These are phyloP conservation scores for Pontederia paniculata DNA, from an alignment of 176 grass and related monocot genomes.

Conservation along the genomic window DNA sequence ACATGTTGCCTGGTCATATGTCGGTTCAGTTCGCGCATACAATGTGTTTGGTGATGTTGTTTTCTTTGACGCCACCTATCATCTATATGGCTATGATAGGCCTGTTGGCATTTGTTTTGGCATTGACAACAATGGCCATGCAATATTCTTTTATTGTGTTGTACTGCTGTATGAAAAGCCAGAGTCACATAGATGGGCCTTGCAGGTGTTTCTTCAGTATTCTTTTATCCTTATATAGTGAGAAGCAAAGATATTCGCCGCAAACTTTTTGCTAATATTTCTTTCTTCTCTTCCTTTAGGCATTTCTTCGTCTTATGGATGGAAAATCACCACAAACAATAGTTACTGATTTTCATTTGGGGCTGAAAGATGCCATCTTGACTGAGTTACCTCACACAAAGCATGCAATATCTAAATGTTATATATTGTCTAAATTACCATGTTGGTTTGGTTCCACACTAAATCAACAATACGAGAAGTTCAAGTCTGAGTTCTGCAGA, in stretches of 20 bases:
- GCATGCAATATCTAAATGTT: slow-evolving; percentile 34
- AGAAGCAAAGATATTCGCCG: background rate
- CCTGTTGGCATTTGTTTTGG: slow-evolving; percentile 40
- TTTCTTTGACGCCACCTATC: slow-evolving; percentile 36
- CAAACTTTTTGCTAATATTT: background rate
- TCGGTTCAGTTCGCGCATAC: slow-evolving; percentile 28
- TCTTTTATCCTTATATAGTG: background rate
- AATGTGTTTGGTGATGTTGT: slow-evolving; percentile 41
- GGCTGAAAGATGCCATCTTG: slow-evolving; percentile 36
- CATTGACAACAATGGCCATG: slow-evolving; percentile 35
- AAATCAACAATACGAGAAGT: slow-evolving; percentile 29
- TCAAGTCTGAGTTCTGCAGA: slow-evolving; percentile 27
- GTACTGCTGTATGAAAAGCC: slow-evolving; percentile 31
- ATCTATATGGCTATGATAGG: slow-evolving; percentile 34
- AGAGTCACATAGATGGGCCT: slow-evolving; percentile 33
- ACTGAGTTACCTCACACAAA: slow-evolving; percentile 32
- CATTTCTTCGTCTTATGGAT: slow-evolving; percentile 39
- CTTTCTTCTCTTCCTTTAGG: slow-evolving; percentile 17
- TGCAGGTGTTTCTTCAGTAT: slow-evolving; percentile 29
- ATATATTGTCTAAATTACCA: slow-evolving; percentile 35
- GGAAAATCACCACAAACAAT: slow-evolving; percentile 40
- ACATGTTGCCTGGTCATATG: slow-evolving; percentile 30
- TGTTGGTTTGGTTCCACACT: slow-evolving; percentile 34
- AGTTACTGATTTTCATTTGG: slow-evolving; percentile 33
- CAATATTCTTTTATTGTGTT: slow-evolving; percentile 32